These are phyloP conservation scores for Haematococcus sp. DNA, from an alignment of 139 green algal genomes.

Conservation along the genomic window DNA sequence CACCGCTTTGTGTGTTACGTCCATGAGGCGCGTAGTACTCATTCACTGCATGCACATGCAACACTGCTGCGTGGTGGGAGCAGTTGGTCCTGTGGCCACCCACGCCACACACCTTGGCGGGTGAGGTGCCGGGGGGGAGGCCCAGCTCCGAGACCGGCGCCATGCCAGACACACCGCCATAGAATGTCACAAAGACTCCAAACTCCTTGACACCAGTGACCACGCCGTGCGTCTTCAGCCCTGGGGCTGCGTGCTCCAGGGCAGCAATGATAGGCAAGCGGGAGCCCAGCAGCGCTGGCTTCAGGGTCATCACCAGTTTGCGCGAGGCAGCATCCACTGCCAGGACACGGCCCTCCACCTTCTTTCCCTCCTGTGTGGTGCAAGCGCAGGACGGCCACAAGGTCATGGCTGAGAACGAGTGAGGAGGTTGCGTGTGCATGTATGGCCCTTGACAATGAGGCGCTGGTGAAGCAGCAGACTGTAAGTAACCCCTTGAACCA, in stretches of 20 bases:
- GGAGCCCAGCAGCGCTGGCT: slow-evolving; percentile 71
- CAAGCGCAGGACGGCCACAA: not conserved
- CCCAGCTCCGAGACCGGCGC: slow-evolving; percentile 57
- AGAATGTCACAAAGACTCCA: slow-evolving; percentile 91
- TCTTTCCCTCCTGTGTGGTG: slow-evolving; percentile 57
- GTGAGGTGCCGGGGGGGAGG: slow-evolving; percentile 41
- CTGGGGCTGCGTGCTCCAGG: slow-evolving; percentile 36
- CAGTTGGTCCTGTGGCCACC: too few relatives aligned
- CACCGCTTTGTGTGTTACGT: too few relatives aligned
- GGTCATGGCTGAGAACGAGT: not conserved
- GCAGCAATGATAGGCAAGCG: slow-evolving; percentile 66
- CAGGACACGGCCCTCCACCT: slow-evolving; percentile 58
- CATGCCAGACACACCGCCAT: slow-evolving; percentile 67
- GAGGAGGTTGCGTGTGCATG: not conserved
- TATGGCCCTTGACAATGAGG: not conserved
- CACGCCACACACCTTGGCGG: too few relatives aligned
- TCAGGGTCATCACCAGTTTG: slow-evolving; percentile 75
- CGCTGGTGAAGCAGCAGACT: not conserved
- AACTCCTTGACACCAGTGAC: slow-evolving; percentile 77
- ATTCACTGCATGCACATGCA: too few relatives aligned
- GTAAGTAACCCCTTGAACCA: not conserved
- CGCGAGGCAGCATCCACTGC: slow-evolving; percentile 44
- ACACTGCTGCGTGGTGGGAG: too few relatives aligned
- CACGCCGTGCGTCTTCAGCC: slow-evolving; percentile 60
- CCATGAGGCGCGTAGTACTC: too few relatives aligned